A percentile compares a stretch with the other conserved stretches of the same genome.
Evolutionary conservation across 148 eudicot species (phyloP).

Genomic region (Dianthus caryophyllus): DNA sequence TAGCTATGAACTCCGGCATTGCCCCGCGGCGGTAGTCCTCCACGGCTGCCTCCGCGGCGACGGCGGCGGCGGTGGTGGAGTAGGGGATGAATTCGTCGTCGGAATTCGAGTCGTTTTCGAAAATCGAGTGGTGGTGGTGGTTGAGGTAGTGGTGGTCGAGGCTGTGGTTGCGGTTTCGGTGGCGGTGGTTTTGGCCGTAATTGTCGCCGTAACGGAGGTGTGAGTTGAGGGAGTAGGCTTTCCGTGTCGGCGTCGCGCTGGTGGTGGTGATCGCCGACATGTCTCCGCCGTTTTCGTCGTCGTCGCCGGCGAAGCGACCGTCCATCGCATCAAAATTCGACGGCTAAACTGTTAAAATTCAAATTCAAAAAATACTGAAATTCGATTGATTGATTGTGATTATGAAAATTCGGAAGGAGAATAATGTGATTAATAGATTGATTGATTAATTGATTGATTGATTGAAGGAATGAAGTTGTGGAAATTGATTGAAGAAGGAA

Average conservation of each 20-base stretch:
- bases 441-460: no score
- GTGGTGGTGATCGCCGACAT: constrained; percentile 25
- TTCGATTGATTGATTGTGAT: no score
- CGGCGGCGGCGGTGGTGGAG: constrained; percentile 21
- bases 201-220: constrained; percentile 31
- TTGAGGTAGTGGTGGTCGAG: constrained; percentile 64
- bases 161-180: constrained; percentile 57
- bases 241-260: constrained; percentile 32
- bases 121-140: constrained; percentile 30
- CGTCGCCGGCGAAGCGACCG: constrained; percentile 21
- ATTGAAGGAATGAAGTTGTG: no score
- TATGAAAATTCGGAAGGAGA: no score
- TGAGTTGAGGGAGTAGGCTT: constrained; percentile 50
- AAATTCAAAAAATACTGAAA: no score
- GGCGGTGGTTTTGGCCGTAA: background rate
- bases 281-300: constrained; percentile 36
- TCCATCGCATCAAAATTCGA: constrained; percentile 29
- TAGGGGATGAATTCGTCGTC: constrained; percentile 24
- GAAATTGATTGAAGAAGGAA: background rate
- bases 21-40: background rate
- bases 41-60: no score
- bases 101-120: background rate
- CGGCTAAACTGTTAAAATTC: background rate
- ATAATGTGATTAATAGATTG: no score
- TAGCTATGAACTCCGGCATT: constrained; percentile 58